Evolutionary conservation across 345 rosid species (phyloP).

Genomic region (Sonneratia alba): DNA sequence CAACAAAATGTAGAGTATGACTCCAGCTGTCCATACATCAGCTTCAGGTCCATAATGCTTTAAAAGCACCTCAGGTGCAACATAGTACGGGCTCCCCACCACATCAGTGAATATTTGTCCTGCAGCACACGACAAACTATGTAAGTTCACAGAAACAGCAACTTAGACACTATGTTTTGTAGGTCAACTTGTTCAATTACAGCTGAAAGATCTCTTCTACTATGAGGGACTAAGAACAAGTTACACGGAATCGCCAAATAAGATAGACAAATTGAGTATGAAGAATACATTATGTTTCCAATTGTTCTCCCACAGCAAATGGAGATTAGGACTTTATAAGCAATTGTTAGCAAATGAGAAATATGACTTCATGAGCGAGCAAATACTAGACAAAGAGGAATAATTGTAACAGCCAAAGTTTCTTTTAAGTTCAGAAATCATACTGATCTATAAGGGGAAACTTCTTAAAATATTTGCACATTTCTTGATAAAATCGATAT

Average conservation of each 20-base stretch:
- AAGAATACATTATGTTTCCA: too few species aligned
- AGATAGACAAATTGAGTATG: too few species aligned
- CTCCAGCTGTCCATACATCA: slow-evolving; percentile 99
- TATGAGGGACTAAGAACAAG: neutral
- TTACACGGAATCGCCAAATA: neutral
- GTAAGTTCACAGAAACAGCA: neutral
- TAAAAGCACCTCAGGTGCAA: slow-evolving; percentile 92
- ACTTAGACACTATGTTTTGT: neutral
- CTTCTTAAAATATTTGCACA: neutral
- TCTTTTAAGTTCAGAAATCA: neutral
- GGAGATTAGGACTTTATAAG: too few species aligned
- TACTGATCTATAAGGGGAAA: neutral
- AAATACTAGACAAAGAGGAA: neutral
- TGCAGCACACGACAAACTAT: slow-evolving; percentile 19
- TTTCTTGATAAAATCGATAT: neutral
- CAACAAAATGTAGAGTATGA: slow-evolving; percentile 83
- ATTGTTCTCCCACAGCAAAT: too few species aligned
- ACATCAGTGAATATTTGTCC: slow-evolving; percentile 89
- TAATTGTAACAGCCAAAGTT: neutral
- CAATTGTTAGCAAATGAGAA: neutral
- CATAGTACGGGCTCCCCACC: slow-evolving; percentile 96
- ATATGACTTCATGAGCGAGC: neutral
- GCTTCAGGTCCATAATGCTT: slow-evolving; percentile 94
- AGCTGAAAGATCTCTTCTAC: neutral
- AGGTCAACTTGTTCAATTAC: neutral